Conservation (phyloP, 2,329 filamentous ascomycete genomes). For the Coniochaeta prunicola region DNA sequence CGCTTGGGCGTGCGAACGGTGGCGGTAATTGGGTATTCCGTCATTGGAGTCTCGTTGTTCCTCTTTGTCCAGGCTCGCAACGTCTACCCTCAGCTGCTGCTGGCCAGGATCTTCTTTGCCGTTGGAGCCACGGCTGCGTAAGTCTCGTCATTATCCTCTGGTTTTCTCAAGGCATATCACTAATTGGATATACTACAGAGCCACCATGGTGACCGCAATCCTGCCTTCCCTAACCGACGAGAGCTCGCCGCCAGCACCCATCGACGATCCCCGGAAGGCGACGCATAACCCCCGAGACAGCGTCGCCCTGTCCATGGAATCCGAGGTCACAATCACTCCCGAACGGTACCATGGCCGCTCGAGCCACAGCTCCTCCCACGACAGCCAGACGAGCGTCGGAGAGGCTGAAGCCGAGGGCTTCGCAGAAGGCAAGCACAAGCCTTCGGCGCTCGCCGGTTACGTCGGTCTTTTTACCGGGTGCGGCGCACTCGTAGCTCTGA, state of each 20-base stretch:
- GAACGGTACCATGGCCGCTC: constrained; percentile 35
- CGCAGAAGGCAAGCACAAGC: constrained; percentile 29
- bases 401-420: constrained; percentile 12
- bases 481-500: constrained; percentile 78
- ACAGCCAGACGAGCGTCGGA: background rate
- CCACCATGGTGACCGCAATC: constrained; percentile 96
- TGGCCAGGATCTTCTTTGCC: constrained; percentile 82
- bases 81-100: constrained; percentile 80
- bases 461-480: constrained; percentile 91
- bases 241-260: constrained; percentile 16
- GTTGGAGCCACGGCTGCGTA: constrained; percentile 83
- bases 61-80: constrained; percentile 79
- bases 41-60: constrained; percentile 71
- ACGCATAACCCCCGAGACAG: constrained; percentile 43
- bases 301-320: constrained; percentile 61
- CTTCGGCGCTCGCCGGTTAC: constrained; percentile 67
- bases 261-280: constrained; percentile 23
- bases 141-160: constrained; percentile 18
- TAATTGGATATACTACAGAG: constrained; percentile 27
- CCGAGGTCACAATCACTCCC: constrained; percentile 69
- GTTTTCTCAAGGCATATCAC: background rate
- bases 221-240: constrained; percentile 65
- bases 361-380: background rate
- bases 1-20: constrained; percentile 67
- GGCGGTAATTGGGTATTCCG: constrained; percentile 68